Evolutionary conservation across 306 rosid species (phyloP).

Genomic region (Prinsepia uniflora): DNA sequence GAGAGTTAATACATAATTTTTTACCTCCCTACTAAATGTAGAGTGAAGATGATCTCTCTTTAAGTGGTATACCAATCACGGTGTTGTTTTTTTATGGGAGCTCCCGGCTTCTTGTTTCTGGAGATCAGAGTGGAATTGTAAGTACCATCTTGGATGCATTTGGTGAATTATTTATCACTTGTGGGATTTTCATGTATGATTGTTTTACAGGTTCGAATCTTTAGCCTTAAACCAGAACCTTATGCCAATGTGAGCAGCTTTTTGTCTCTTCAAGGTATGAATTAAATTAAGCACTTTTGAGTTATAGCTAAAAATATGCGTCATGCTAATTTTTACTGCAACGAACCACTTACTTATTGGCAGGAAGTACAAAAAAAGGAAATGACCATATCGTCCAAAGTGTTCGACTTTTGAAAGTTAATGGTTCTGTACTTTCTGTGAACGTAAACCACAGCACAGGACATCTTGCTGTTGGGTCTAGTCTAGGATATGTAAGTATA

Average conservation of each 20-base stretch:
- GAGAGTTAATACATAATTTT: too few species aligned
- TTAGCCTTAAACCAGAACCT: slow-evolving; percentile 76
- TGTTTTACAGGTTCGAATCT: slow-evolving; percentile 64
- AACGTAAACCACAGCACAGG: slow-evolving; percentile 44
- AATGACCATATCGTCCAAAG: slow-evolving; percentile 57
- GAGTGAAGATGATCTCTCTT: slow-evolving; percentile 72
- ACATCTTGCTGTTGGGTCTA: slow-evolving; percentile 88
- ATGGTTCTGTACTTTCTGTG: slow-evolving; percentile 59
- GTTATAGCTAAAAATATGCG: not conserved
- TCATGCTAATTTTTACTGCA: slow-evolving; percentile 10
- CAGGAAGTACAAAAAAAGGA: slow-evolving; percentile 79
- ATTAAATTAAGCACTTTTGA: slow-evolving; percentile 16
- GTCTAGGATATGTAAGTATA: slow-evolving; percentile 71
- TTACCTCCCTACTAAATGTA: slow-evolving; percentile 27
- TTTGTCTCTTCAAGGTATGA: slow-evolving; percentile 69
- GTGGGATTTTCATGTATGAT: slow-evolving; percentile 13
- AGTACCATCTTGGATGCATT: slow-evolving; percentile 16
- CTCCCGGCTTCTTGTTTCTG: slow-evolving; percentile 65
- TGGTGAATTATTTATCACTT: not conserved
- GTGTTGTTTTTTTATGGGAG: slow-evolving; percentile 53
- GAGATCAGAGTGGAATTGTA: slow-evolving; percentile 88
- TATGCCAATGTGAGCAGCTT: slow-evolving; percentile 51
- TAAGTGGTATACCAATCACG: slow-evolving; percentile 72
- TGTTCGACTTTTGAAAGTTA: slow-evolving; percentile 56
- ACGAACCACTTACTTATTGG: slow-evolving; percentile 11